Base-by-base conservation (phyloP, 805 yeast genomes). In the Sugiyamaella boreocaroliniensis region DNA sequence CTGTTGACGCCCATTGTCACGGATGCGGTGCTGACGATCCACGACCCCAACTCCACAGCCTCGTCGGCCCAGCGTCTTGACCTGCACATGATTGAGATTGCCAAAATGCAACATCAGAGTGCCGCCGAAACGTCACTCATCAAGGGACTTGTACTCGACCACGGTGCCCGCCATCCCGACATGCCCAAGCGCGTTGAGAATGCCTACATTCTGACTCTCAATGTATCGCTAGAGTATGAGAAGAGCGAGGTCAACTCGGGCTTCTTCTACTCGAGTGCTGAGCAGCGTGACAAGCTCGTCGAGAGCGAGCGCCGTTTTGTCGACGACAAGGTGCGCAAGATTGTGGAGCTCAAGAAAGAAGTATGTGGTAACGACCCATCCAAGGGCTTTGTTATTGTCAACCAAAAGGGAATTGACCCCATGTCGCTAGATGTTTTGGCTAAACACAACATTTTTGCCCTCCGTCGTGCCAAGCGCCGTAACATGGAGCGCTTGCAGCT, bases 121-220 rank as follows among this genome's bases (percentile, higher is more conserved):
- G 88, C 93, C 34, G 80, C 83, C 56, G 93, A 90, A 52, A 90
- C 98, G 16, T 76, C 78, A 63, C 81, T 93, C 55, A 76, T 93
- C 58, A 82, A 79, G 62, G 99, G 99, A 45, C 78, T 93, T 61
- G 99, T 93, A 40, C 77, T 93, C 59, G 99, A 93, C 69, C 99
- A 93, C 68, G 99, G 99, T 60, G 97, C 97, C 15, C 82, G 99
- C 68, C 99, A 93, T 75, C 99, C 99, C 45, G 99, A 93, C 71
- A 93, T 93, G 99, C 99, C 99, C 54, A 86, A 83, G 59, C 73
- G 82, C 51, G 84, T 93, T 16, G 79, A 80, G 58, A 88, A 93
- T 68, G 97, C 97, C 1, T 75, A 80, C 64, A 82, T 93, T 34
- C 77, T 93, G 66, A 93, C 88, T 50, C 78, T 93, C 62, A 93